Evolutionary conservation across 352 stramenopile genomes (phyloP), one percentile per base, ranked within the genome.

Genomic region (Phytophthora multivora): DNA sequence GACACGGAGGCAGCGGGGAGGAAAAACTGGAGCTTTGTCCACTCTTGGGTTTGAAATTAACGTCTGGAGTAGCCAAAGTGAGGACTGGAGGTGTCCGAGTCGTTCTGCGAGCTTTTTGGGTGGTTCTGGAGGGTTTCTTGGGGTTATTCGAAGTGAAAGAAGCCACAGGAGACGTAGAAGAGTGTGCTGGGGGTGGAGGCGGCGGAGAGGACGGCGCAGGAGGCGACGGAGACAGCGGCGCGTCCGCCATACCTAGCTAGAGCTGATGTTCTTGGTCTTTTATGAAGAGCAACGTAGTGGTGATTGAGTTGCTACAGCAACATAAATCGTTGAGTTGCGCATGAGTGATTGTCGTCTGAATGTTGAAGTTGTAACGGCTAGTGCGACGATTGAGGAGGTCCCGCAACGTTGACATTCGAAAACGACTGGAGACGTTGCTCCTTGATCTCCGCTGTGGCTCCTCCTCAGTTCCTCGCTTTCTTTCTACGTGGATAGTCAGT

Each of bases 1-100:
- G 83, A 58, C 81, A 93, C 4, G 83, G 83, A 18, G 83, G 83
- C 45, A 93, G 59, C 10, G 83, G 83, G 11, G 83, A 93, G 18
- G 81, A 93, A 51, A 91, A 93, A 41, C 73, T 83, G 41, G 81
- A 87, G 63, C 75, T 86, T 10, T 73, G 64, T n/a, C 36, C 59
- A 53, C 69, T 63, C 18, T 65, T 66, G 11, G 18, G 26, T 23
- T 47, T 57, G 13, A 25, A 4, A 18, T 5, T 36, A 13, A 43
- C 41, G 55, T 68, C 56, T 10, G 42, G 39, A 8, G 45, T 58
- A 9, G 56, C 40, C 9, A 57, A 12, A 16, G 23, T 16, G 15
- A 65, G 35, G 0, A 49, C 30, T 21, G 66, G 26, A 8, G 47
- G 47, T 9, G 55, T 43, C 8, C 45, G 45, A 11, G 25, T 52